Base-by-base conservation (phyloP, 805 yeast species). In the Cyberlindnera petersonii region DNA sequence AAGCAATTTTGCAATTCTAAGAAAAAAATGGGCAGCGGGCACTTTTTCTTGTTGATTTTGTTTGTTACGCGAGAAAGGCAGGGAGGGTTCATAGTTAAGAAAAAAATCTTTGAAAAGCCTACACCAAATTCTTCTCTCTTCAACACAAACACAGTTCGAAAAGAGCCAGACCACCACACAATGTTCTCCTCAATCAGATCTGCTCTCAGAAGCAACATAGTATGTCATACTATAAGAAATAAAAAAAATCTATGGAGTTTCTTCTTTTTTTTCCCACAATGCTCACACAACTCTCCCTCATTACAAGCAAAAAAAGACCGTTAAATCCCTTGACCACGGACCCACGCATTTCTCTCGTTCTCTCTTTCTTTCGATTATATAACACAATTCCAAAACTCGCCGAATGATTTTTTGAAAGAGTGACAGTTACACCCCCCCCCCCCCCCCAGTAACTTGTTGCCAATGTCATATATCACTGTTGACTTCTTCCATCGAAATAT, bases 181-280 rank as follows among this genome's bases (percentile, higher is more conserved):
- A 56, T 56, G 60, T 56, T 56, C 54, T 52, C 59, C 42, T 53
- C 60, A 35, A 20, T 56, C 49, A 56, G 60, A 56, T 50, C 57
- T 45, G 48, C 60, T 52, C 55, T 56, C 43, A 56, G 53, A 49
- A 49, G 52, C 49, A 56, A 56, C 50, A 53, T 56, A 37, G 60
- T 56, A 50, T 37, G 58, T 56, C n/a, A n/a, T n/a, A n/a, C n/a
- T n/a, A n/a, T n/a, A n/a, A n/a, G n/a, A n/a, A n/a, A n/a, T n/a
- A n/a, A n/a, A n/a, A n/a, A n/a, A n/a, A n/a, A n/a, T n/a, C n/a
- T n/a, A n/a, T n/a, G n/a, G n/a, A n/a, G n/a, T n/a, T n/a, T n/a
- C n/a, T n/a, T n/a, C n/a, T n/a, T n/a, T n/a, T n/a, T n/a, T n/a
- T n/a, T n/a, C n/a, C n/a, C n/a, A 9, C 27, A 24, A 24, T 13